A percentile compares a stretch with the other conserved stretches of the same genome.
Evolutionary conservation across 805 yeast genomes (phyloP).

Genomic region (Maudiozyma saulgeensis): DNA sequence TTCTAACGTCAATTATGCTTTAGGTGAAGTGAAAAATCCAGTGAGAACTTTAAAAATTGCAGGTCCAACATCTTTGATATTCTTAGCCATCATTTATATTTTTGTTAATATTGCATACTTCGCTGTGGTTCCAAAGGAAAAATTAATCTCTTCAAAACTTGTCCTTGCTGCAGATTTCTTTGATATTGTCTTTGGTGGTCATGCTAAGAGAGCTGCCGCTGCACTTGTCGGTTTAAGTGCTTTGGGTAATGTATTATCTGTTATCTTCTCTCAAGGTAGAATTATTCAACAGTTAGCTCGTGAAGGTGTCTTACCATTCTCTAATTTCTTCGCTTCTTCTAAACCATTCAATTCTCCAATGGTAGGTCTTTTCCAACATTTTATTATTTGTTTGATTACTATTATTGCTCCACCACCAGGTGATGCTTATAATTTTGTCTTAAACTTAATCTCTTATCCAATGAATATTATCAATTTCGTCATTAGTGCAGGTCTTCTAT

Average conservation of each 20-base stretch:
- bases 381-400: constrained; percentile 63
- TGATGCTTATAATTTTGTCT: constrained; percentile 74
- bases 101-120: constrained; percentile 72
- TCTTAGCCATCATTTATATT: constrained; percentile 57
- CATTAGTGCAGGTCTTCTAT: constrained; percentile 50
- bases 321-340: constrained; percentile 58
- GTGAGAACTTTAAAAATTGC: constrained; percentile 57
- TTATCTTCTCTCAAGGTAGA: constrained; percentile 74
- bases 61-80: constrained; percentile 62
- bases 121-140: constrained; percentile 68
- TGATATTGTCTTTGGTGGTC: constrained; percentile 56
- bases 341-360: constrained; percentile 68
- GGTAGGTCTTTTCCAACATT: constrained; percentile 67
- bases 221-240: constrained; percentile 77
- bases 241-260: constrained; percentile 72
- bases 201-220: constrained; percentile 63
- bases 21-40: constrained; percentile 72
- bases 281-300: constrained; percentile 72
- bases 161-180: constrained; percentile 72
- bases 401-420: constrained; percentile 80
- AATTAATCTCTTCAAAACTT: constrained; percentile 49
- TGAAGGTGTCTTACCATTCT: constrained; percentile 72
- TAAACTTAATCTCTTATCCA: constrained; percentile 75
- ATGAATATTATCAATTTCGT: constrained; percentile 63
- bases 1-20: constrained; percentile 73